Evolutionary conservation across 352 stramenopile genomes (phyloP).

Genomic region (Globisporangium middletonii): DNA sequence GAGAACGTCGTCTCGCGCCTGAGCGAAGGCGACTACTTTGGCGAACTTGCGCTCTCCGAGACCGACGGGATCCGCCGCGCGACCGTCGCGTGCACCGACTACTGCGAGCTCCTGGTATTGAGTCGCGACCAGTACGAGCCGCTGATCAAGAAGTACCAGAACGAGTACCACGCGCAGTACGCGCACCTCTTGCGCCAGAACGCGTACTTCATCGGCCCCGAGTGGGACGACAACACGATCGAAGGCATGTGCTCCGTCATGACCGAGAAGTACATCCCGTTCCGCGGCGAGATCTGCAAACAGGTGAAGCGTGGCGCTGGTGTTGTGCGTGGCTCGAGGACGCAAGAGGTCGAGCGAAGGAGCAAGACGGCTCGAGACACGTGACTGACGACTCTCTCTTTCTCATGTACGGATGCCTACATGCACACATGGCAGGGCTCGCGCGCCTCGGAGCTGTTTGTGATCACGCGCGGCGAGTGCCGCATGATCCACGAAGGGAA

Average conservation of each 20-base stretch:
- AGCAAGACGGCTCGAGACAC: neutral
- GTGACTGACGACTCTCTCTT: too few relatives aligned
- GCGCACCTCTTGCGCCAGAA: constrained; percentile 74
- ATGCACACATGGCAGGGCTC: constrained; percentile 35
- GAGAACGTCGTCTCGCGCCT: constrained; percentile 65
- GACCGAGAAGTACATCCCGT: constrained; percentile 77
- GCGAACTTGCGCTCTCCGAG: constrained; percentile 69
- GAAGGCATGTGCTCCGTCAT: constrained; percentile 83
- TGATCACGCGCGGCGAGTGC: constrained; percentile 72
- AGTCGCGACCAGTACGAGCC: constrained; percentile 78
- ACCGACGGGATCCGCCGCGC: constrained; percentile 56
- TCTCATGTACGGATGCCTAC: too few relatives aligned
- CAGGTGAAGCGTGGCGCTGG: constrained; percentile 26
- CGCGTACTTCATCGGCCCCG: constrained; percentile 63
- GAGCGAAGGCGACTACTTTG: constrained; percentile 72
- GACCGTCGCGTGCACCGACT: constrained; percentile 64
- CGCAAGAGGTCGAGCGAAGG: neutral
- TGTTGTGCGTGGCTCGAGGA: neutral
- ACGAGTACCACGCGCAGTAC: constrained; percentile 79
- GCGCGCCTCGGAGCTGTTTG: constrained; percentile 60
- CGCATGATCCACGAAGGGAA: constrained; percentile 72
- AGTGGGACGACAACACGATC: constrained; percentile 80
- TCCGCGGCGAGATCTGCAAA: constrained; percentile 67
- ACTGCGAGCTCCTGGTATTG: constrained; percentile 69
- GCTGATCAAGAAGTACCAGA: constrained; percentile 80